These are phyloP conservation scores for Hura crepitans DNA, from an alignment of 441 rosid species.

Conservation along the genomic window DNA sequence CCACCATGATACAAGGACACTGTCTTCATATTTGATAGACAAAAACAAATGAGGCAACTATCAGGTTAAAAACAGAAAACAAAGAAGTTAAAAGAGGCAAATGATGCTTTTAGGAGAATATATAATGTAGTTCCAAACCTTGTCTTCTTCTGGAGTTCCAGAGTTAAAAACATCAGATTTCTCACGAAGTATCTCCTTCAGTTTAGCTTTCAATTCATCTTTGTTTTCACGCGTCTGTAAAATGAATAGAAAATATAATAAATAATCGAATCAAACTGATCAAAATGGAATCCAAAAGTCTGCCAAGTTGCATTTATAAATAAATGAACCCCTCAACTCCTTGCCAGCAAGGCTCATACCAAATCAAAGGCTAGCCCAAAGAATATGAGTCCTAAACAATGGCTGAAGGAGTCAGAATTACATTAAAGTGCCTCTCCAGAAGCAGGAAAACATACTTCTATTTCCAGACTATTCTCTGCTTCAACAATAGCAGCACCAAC, in stretches of 20 bases:
- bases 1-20: neutral
- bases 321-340: conserved; percentile 38
- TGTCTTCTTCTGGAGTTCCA: conserved; percentile 57
- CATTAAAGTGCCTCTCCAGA: conserved; percentile 46
- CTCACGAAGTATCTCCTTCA: conserved; percentile 64
- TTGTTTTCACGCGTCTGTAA: conserved; percentile 58
- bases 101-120: neutral
- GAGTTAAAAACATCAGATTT: conserved; percentile 73
- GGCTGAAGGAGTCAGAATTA: conserved; percentile 48
- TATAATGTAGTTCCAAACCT: conserved; percentile 40
- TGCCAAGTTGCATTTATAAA: conserved; percentile 14
- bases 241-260: neutral
- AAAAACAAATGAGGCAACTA: neutral
- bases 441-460: conserved; percentile 74
- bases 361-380: conserved; percentile 40
- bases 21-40: neutral
- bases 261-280: conserved; percentile 4
- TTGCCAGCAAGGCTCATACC: conserved; percentile 50
- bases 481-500: conserved; percentile 80
- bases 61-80: neutral
- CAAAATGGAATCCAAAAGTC: neutral
- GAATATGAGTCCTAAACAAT: conserved; percentile 42
- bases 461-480: conserved; percentile 64
- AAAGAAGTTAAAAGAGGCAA: neutral
- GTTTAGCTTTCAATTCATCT: conserved; percentile 76